A percentile compares a stretch with the other conserved stretches of the same genome.
Evolutionary conservation across 805 yeast species (phyloP).

Genomic region (Suhomyces faveliae): DNA sequence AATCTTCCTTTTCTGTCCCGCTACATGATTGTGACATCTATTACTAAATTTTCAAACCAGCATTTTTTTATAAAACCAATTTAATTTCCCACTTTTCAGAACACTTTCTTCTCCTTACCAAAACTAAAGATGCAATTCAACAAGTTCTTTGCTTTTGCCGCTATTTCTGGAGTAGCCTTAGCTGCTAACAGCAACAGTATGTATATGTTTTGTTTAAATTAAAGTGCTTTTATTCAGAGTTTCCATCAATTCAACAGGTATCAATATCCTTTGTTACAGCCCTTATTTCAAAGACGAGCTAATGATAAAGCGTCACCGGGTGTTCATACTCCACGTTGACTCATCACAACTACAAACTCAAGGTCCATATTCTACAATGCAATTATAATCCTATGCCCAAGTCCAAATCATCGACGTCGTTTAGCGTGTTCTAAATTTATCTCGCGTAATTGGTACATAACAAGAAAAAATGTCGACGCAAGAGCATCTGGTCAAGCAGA

Average conservation of each 20-base stretch:
- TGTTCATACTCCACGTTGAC: too few species aligned
- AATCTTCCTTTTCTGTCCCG: not conserved
- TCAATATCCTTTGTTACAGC: too few species aligned
- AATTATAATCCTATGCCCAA: not conserved
- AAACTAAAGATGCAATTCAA: constrained; percentile 51
- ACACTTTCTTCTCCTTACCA: constrained; percentile 8
- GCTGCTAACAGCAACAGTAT: constrained; percentile 41
- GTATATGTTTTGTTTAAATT: constrained; percentile 9
- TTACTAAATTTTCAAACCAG: not conserved
- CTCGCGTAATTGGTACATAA: not conserved
- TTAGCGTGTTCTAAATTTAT: not conserved
- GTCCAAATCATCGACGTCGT: not conserved
- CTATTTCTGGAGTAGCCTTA: constrained; percentile 47
- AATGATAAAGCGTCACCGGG: too few species aligned
- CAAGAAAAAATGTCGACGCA: not conserved
- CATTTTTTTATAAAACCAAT: not conserved
- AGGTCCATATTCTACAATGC: not conserved
- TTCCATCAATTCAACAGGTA: not conserved
- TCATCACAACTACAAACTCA: not conserved
- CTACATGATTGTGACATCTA: not conserved
- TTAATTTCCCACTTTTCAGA: not conserved
- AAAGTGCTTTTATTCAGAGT: not conserved
- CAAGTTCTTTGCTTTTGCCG: constrained; percentile 47
- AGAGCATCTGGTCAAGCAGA: not conserved
- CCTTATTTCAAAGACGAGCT: too few species aligned